Evolutionary conservation across 495 filamentous ascomycete genomes (phyloP).

Genomic region (Trichoderma gamsii): DNA sequence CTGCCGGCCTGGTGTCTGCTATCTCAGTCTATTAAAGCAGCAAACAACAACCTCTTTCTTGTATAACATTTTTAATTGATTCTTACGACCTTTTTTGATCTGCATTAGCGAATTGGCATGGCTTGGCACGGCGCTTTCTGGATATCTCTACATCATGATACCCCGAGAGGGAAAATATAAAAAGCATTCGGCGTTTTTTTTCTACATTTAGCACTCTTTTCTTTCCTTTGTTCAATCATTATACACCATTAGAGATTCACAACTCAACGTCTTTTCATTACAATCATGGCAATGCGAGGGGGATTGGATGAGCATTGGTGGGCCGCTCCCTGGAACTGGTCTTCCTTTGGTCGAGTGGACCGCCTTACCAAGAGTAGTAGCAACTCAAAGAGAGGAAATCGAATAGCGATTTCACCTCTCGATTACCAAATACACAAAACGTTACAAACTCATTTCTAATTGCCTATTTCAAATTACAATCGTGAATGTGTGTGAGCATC

Average conservation of each 20-base stretch:
- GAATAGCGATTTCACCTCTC: constrained; percentile 5
- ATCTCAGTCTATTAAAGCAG: constrained; percentile 43
- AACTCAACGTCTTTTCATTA: not conserved
- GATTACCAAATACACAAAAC: not conserved
- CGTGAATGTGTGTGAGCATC: too few relatives aligned
- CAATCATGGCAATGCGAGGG: constrained; percentile 7
- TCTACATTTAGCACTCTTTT: not conserved
- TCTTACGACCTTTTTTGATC: not conserved
- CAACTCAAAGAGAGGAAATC: not conserved
- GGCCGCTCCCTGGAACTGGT: constrained; percentile 14
- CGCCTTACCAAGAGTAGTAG: not conserved
- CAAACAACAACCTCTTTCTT: not conserved
- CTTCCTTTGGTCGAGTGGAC: constrained; percentile 14
- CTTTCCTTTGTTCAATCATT: not conserved
- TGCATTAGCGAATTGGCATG: constrained; percentile 12
- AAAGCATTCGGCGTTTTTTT: not conserved
- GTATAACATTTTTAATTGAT: not conserved
- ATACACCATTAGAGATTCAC: constrained; percentile 12
- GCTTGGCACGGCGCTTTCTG: constrained; percentile 8
- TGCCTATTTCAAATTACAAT: not conserved
- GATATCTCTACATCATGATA: not conserved
- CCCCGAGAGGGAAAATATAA: constrained; percentile 4
- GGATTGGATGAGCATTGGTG: constrained; percentile 3
- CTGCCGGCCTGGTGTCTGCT: constrained; percentile 38
- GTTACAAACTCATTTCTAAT: constrained; percentile 1